These are phyloP conservation scores for Reutealis trisperma DNA, from an alignment of 345 rosid genomes.

Conservation along the genomic window DNA sequence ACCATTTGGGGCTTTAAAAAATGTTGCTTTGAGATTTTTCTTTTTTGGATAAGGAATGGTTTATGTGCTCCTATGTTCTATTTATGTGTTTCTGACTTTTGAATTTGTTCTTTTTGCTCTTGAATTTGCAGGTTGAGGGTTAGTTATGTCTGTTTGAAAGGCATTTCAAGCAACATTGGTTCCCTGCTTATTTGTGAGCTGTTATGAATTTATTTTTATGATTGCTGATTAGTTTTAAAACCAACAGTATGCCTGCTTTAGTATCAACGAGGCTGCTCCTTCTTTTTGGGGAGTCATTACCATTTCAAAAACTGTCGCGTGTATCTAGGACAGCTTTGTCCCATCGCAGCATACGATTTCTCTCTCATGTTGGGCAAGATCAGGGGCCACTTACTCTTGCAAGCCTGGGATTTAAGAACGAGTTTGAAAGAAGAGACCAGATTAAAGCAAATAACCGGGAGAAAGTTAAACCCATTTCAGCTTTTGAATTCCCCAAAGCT, in stretches of 20 bases:
- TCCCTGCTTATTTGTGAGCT: neutral
- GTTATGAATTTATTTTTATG: neutral
- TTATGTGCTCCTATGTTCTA: neutral
- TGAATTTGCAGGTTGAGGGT: slow-evolving; percentile 10
- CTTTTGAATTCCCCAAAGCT: slow-evolving; percentile 37
- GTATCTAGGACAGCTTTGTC: slow-evolving; percentile 43
- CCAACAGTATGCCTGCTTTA: slow-evolving; percentile 48
- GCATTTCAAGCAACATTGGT: neutral
- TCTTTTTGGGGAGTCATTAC: slow-evolving; percentile 52
- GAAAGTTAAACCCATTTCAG: slow-evolving; percentile 12
- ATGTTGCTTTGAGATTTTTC: no score
- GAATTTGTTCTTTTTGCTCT: neutral
- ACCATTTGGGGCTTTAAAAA: neutral
- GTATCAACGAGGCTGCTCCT: slow-evolving; percentile 64
- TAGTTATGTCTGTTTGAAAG: neutral
- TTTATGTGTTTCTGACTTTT: neutral
- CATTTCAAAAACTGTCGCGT: slow-evolving; percentile 45
- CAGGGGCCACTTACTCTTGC: slow-evolving; percentile 63
- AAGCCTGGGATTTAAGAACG: slow-evolving; percentile 53
- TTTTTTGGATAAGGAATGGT: neutral
- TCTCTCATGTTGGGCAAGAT: slow-evolving; percentile 41
- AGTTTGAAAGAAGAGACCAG: slow-evolving; percentile 28
- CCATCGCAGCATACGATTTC: slow-evolving; percentile 38
- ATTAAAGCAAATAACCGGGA: slow-evolving; percentile 33
- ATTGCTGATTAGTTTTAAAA: neutral